Percentiles rank a stretch among this genome's conserved stretches.
phyloP scores from a whole-genome alignment of 768 basidiomycete species.

The Chlorophyllum brunneum region DNA sequence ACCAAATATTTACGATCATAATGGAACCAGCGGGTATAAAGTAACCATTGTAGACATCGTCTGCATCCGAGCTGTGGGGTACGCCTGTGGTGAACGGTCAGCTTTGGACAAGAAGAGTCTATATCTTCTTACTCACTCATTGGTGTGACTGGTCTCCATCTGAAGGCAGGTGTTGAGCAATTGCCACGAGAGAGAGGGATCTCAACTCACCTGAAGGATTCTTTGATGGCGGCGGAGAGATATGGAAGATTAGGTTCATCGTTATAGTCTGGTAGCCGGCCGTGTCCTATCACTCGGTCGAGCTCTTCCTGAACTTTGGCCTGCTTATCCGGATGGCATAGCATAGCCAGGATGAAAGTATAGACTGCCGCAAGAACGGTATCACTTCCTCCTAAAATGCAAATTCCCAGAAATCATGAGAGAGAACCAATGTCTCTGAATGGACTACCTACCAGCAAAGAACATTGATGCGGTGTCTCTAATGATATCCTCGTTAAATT shows the following conservation, averaged over 20 bases:
- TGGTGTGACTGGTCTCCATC: conserved; percentile 11
- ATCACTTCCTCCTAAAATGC: conserved; percentile 1
- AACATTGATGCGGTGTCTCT: conserved; percentile 17
- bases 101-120: neutral
- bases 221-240: conserved; percentile 19
- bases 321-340: conserved; percentile 10
- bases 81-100: conserved; percentile 19
- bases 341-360: conserved; percentile 30
- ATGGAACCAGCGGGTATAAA: conserved; percentile 39
- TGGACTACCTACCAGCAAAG: conserved; percentile 18
- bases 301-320: conserved; percentile 12
- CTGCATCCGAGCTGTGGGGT: conserved; percentile 29
- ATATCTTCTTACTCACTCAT: neutral
- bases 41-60: conserved; percentile 44
- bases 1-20: conserved; percentile 34
- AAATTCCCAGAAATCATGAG: neutral
- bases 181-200: neutral
- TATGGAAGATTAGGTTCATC: conserved; percentile 20
- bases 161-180: neutral
- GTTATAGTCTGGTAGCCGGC: conserved; percentile 13
- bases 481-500: conserved; percentile 13
- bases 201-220: conserved; percentile 16
- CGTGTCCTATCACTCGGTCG: conserved; percentile 14
- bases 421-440: too few relatives aligned
- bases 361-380: conserved; percentile 30